Percentiles rank a stretch among this genome's conserved stretches.
These are phyloP conservation scores for Alternaria rosae DNA, from an alignment of 2,329 filamentous ascomycete species.

Conservation along the genomic window DNA sequence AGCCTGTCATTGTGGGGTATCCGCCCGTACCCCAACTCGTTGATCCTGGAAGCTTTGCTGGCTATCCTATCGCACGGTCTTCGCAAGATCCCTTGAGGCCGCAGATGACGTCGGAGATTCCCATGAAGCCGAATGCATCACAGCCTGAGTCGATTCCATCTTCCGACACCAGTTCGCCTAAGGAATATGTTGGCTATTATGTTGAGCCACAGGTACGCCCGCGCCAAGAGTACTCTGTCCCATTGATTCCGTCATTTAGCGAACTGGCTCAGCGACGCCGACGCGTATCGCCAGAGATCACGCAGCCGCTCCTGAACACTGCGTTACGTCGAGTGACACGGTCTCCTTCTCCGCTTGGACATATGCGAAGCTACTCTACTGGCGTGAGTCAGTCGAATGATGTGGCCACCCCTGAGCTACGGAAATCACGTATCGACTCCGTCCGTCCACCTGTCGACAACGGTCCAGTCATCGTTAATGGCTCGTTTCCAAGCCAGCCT, in stretches of 20 bases:
- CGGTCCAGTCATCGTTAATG: slow-evolving; percentile 51
- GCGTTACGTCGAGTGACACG: slow-evolving; percentile 49
- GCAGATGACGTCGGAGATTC: slow-evolving; percentile 28
- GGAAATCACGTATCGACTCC: slow-evolving; percentile 40
- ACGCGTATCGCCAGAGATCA: slow-evolving; percentile 54
- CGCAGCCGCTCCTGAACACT: slow-evolving; percentile 48
- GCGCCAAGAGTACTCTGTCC: slow-evolving; percentile 48
- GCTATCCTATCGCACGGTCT: slow-evolving; percentile 46
- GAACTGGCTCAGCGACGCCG: slow-evolving; percentile 53
- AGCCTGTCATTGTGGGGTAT: slow-evolving; percentile 51
- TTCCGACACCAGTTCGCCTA: slow-evolving; percentile 51
- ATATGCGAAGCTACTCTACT: slow-evolving; percentile 52
- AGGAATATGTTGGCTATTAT: slow-evolving; percentile 61
- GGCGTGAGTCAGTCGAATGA: slow-evolving; percentile 25
- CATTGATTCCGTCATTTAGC: slow-evolving; percentile 48
- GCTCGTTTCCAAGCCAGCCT: slow-evolving; percentile 45
- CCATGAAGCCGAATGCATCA: slow-evolving; percentile 29
- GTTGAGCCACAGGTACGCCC: slow-evolving; percentile 52
- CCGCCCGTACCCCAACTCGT: slow-evolving; percentile 44
- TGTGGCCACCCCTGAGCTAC: slow-evolving; percentile 20
- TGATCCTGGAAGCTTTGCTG: slow-evolving; percentile 39
- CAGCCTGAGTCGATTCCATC: slow-evolving; percentile 29
- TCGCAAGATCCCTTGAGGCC: slow-evolving; percentile 37
- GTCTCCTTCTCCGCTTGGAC: slow-evolving; percentile 58
- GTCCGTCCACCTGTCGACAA: slow-evolving; percentile 37